Base-by-base conservation (phyloP, 768 basidiomycete genomes). In the Pulveroboletus ravenelii region DNA sequence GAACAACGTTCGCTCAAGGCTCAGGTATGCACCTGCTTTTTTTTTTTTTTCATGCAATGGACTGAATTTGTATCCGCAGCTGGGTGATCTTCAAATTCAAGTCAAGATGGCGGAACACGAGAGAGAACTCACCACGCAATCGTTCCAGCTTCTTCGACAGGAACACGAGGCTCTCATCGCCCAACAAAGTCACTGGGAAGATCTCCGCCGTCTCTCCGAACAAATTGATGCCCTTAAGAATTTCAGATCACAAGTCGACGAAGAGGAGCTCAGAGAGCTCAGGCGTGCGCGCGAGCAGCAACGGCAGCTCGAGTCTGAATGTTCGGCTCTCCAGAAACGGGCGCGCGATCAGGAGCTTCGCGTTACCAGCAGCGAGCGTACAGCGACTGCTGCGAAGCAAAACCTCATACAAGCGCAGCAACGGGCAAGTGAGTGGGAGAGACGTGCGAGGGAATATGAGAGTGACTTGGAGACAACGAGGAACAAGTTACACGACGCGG, bases 111-210 rank as follows among this genome's bases (percentile, higher is more conserved):
- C 75, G 6, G 67, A 66, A n/a, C 79, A 78, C 20, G 89, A 91
- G 59, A 84, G 80, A 61, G 84, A 87, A 9, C 64, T 76, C 13
- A 71, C 79, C 0, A 57, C 70, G 5, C 77, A 81, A 45, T 73
- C 78, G 20, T 69, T 85, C 15, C 66, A 69, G 36, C 56, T 68
- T 15, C 74, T 89, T 32, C 82, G 79, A 60, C 76, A 73, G 61
- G 82, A 87, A 48, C 74, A 82, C 50, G 81, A 87, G 38, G 71
- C 75, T 23, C 70, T 87, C 15, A 41, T 73, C 1, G 70, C 77
- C 23, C 85, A 91, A 56, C 84, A 87, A 60, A 73, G 66, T n/a
- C 81, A 87, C 47, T 90, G 87, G 89, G 85, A 88, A n/a, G 80
- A 83, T 39, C 74, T 91, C 18, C 83, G 75, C 25, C 80, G 78